Conservation (phyloP, 1,284 basidiomycete genomes). For the Amylostereum areolatum region DNA sequence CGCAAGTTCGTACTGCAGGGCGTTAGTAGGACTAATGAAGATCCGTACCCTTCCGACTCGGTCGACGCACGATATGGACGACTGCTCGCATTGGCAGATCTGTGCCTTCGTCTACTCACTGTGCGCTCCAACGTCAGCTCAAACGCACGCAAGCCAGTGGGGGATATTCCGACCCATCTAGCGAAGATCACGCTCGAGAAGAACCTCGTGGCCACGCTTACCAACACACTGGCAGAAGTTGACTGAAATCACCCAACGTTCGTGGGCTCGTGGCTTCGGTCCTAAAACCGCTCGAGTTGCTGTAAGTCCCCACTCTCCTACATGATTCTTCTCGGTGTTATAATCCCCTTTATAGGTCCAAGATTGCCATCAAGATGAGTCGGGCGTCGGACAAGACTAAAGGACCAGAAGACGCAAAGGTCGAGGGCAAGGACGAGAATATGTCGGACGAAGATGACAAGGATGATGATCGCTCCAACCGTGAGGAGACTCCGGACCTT, state of each 20-base stretch:
- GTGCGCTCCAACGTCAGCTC: conserved; percentile 66
- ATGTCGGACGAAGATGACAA: conserved; percentile 61
- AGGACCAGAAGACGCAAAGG: conserved; percentile 47
- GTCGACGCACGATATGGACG: conserved; percentile 84
- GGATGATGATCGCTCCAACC: conserved; percentile 43
- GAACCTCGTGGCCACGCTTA: conserved; percentile 88
- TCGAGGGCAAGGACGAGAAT: conserved; percentile 47
- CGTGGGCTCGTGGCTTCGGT: conserved; percentile 81
- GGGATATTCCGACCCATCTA: conserved; percentile 86
- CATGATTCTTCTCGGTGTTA: conserved; percentile 3
- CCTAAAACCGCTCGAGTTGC: conserved; percentile 83
- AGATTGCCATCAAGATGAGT: conserved; percentile 97
- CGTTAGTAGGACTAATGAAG: conserved; percentile 83
- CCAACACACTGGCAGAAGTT: conserved; percentile 85
- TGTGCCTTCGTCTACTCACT: conserved; percentile 85
- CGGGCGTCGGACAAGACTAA: conserved; percentile 70
- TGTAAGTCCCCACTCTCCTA: conserved; percentile 47
- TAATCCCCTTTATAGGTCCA: conserved; percentile 59
- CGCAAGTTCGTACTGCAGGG: conserved; percentile 90
- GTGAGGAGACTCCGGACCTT: conserved; percentile 87
- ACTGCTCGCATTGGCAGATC: conserved; percentile 81
- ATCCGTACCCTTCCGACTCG: conserved; percentile 54
- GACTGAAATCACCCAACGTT: conserved; percentile 96
- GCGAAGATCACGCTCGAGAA: conserved; percentile 99
- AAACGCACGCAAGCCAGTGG: conserved; percentile 64